Percentiles rank a stretch among this genome's conserved stretches.
These are phyloP conservation scores for Camellia sinensis DNA, from an alignment of 148 eudicot species.

Conservation along the genomic window DNA sequence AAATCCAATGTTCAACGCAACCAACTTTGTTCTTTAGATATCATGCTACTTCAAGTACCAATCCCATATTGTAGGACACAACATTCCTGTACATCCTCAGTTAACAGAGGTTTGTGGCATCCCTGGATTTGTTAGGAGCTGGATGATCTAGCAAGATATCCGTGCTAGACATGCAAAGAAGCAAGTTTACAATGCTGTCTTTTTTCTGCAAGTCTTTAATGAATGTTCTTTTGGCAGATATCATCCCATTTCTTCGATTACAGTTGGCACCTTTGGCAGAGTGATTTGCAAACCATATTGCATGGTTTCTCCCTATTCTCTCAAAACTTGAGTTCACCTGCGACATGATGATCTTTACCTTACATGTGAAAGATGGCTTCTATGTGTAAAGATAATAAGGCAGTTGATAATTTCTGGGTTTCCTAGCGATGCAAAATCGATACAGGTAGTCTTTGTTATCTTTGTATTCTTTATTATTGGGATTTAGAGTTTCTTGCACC, in stretches of 20 bases:
- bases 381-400: slow-evolving; percentile 85
- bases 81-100: background rate
- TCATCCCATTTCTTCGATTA: slow-evolving; percentile 91
- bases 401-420: slow-evolving; percentile 76
- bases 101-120: slow-evolving; percentile 8
- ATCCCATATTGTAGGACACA: background rate
- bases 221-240: slow-evolving; percentile 65
- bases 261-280: slow-evolving; percentile 98
- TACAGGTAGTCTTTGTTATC: slow-evolving; percentile 52
- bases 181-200: background rate
- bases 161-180: background rate
- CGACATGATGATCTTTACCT: slow-evolving; percentile 71
- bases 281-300: slow-evolving; percentile 69
- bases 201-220: slow-evolving; percentile 4
- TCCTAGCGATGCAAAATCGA: slow-evolving; percentile 77
- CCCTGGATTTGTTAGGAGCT: background rate
- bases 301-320: slow-evolving; percentile 63
- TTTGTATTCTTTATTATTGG: background rate
- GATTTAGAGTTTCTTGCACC: background rate
- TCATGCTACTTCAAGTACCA: background rate
- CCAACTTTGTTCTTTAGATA: background rate
- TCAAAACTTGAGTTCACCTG: slow-evolving; percentile 42
- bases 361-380: slow-evolving; percentile 91
- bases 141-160: background rate
- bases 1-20: slow-evolving; percentile 1